Percentiles rank a stretch among this genome's conserved stretches.
Evolutionary conservation across 495 filamentous ascomycete species (phyloP).

Genomic region (Pyrenula aspistea): DNA sequence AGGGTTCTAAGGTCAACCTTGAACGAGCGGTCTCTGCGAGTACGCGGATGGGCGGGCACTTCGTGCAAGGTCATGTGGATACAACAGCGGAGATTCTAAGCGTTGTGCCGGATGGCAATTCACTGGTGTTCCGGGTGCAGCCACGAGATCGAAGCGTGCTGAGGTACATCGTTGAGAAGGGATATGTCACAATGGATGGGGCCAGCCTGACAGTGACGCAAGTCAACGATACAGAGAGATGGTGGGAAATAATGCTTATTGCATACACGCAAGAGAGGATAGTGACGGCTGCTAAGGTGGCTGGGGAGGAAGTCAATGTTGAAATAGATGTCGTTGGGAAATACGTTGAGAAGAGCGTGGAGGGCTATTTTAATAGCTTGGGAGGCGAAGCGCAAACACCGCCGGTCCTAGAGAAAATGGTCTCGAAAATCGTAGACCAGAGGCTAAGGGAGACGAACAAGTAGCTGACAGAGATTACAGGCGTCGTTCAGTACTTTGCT

Average conservation of each 20-base stretch:
- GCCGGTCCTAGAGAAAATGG: slow-evolving; percentile 72
- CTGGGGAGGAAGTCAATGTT: slow-evolving; percentile 84
- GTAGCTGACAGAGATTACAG: no score
- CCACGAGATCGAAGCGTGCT: slow-evolving; percentile 56
- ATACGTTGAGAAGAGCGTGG: slow-evolving; percentile 91
- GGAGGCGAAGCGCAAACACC: slow-evolving; percentile 31
- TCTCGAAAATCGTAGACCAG: slow-evolving; percentile 65
- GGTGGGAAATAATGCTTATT: slow-evolving; percentile 98
- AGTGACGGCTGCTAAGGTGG: slow-evolving; percentile 66
- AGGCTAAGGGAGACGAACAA: slow-evolving; percentile 29
- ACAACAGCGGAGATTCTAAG: slow-evolving; percentile 61
- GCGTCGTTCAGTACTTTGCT: no score
- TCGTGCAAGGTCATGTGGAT: slow-evolving; percentile 90
- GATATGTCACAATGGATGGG: slow-evolving; percentile 92
- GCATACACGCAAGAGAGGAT: slow-evolving; percentile 94
- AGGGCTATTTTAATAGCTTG: slow-evolving; percentile 41
- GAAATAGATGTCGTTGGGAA: slow-evolving; percentile 99
- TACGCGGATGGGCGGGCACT: slow-evolving; percentile 69
- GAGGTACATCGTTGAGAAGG: slow-evolving; percentile 89
- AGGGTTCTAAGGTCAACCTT: slow-evolving; percentile 63
- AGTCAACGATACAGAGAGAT: slow-evolving; percentile 61
- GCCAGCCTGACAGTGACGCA: slow-evolving; percentile 85
- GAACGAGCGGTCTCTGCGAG: slow-evolving; percentile 81
- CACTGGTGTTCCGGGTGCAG: slow-evolving; percentile 69
- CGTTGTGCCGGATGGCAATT: slow-evolving; percentile 70